Percentiles rank a stretch among this genome's conserved stretches.
phyloP scores from a whole-genome alignment of 139 green algal species.

The Tetratostichococcus sp. region DNA sequence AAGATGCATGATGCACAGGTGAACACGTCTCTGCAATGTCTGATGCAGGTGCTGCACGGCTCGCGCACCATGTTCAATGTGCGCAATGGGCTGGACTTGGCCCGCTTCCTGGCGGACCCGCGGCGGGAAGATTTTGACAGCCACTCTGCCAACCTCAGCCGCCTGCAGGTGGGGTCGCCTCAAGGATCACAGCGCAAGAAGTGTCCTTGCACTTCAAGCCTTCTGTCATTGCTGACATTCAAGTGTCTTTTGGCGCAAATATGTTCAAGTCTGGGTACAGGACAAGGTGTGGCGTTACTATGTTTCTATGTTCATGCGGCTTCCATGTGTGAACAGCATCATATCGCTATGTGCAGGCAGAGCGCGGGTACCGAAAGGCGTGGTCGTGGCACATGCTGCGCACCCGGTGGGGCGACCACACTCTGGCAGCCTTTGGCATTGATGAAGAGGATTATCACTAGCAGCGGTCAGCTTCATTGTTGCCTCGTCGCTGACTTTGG shows the following conservation, averaged over 20 bases:
- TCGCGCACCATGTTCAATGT: conserved; percentile 42
- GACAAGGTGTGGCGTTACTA: no score
- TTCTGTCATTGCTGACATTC: no score
- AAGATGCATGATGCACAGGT: no score
- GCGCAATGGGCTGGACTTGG: conserved; percentile 36
- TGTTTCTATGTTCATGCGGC: no score
- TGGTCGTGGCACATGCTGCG: conserved; percentile 44
- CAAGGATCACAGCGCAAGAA: no score
- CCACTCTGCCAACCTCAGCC: conserved; percentile 33
- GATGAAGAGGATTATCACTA: not conserved
- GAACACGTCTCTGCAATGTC: no score
- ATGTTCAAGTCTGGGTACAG: no score
- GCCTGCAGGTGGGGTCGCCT: conserved; percentile 26
- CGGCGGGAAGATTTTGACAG: conserved; percentile 24
- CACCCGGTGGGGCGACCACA: conserved; percentile 29
- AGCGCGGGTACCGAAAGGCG: conserved; percentile 28
- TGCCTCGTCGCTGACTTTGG: no score
- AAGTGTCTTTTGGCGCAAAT: no score
- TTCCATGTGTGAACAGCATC: no score
- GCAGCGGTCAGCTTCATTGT: no score
- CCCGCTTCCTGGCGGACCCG: conserved; percentile 40
- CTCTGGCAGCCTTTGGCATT: conserved; percentile 17
- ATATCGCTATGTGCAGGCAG: conserved; percentile 19
- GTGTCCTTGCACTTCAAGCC: no score
- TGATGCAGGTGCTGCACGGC: conserved; percentile 39